These are phyloP conservation scores for Sclerotinia trifoliorum DNA, from an alignment of 2,329 filamentous ascomycete genomes.

Conservation along the genomic window DNA sequence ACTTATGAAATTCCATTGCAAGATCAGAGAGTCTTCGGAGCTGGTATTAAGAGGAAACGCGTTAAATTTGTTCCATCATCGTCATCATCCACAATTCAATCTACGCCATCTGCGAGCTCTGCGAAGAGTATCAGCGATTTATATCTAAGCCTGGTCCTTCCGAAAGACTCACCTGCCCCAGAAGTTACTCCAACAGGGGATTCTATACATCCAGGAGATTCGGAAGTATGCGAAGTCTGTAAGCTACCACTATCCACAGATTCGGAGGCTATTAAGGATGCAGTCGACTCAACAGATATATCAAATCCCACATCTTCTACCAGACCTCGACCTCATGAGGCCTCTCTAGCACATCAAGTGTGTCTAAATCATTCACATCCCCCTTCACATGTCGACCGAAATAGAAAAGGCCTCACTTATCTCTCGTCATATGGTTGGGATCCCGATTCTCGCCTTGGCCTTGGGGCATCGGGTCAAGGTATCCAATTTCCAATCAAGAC, in stretches of 20 bases:
- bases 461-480: slow-evolving; percentile 68
- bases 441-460: slow-evolving; percentile 66
- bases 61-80: slow-evolving; percentile 55
- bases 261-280: slow-evolving; percentile 15
- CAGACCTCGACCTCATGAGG: slow-evolving; percentile 49
- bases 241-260: slow-evolving; percentile 55
- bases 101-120: slow-evolving; percentile 36
- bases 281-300: not conserved
- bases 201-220: not conserved
- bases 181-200: not conserved
- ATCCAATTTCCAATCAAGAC: slow-evolving; percentile 74
- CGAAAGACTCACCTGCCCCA: slow-evolving; percentile 23
- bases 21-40: slow-evolving; percentile 59
- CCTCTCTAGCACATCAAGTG: slow-evolving; percentile 69
- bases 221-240: slow-evolving; percentile 55
- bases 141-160: slow-evolving; percentile 66
- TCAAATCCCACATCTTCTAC: not conserved
- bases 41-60: slow-evolving; percentile 60
- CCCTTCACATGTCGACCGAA: slow-evolving; percentile 68
- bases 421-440: slow-evolving; percentile 71
- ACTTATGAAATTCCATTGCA: slow-evolving; percentile 57
- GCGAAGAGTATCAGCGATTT: slow-evolving; percentile 47
- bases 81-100: slow-evolving; percentile 31
- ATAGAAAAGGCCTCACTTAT: slow-evolving; percentile 66
- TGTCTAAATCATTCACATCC: slow-evolving; percentile 67